Conservation (phyloP, 208 protist species). For the Lotmaria passim region DNA sequence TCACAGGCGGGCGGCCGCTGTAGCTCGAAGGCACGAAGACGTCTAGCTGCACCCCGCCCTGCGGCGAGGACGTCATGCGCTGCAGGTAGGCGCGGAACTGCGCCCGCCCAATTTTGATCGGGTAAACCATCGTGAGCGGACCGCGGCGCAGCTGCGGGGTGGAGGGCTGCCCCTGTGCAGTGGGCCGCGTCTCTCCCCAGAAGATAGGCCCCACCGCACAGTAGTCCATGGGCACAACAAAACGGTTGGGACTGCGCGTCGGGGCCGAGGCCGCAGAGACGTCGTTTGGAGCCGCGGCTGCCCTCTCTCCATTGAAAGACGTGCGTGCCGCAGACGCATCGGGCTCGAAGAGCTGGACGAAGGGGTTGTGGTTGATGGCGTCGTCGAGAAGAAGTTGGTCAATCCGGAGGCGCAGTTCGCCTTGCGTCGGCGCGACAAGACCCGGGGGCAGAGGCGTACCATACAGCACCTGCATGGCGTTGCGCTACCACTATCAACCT, state of each 20-base stretch:
- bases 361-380: slow-evolving; percentile 62
- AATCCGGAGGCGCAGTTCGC: slow-evolving; percentile 82
- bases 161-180: slow-evolving; percentile 59
- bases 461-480: slow-evolving; percentile 62
- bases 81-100: slow-evolving; percentile 69
- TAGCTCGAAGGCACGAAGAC: slow-evolving; percentile 87
- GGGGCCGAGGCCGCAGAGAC: neutral
- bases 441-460: slow-evolving; percentile 72
- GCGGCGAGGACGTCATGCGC: slow-evolving; percentile 60
- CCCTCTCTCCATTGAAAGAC: neutral
- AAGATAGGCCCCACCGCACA: slow-evolving; percentile 81
- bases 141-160: slow-evolving; percentile 66
- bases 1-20: slow-evolving; percentile 64
- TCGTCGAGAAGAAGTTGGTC: slow-evolving; percentile 81
- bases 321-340: neutral
- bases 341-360: slow-evolving; percentile 42
- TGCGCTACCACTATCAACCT: too few species aligned
- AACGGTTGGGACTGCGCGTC: slow-evolving; percentile 46
- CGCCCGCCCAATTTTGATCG: slow-evolving; percentile 64
- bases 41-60: slow-evolving; percentile 69
- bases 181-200: slow-evolving; percentile 75
- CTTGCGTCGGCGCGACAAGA: slow-evolving; percentile 67
- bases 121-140: slow-evolving; percentile 65
- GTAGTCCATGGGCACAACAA: slow-evolving; percentile 79
- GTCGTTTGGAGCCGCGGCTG: neutral